These are phyloP conservation scores for Backusella australiensis DNA, from an alignment of 192 early-diverging fungal genomes.

Conservation along the genomic window DNA sequence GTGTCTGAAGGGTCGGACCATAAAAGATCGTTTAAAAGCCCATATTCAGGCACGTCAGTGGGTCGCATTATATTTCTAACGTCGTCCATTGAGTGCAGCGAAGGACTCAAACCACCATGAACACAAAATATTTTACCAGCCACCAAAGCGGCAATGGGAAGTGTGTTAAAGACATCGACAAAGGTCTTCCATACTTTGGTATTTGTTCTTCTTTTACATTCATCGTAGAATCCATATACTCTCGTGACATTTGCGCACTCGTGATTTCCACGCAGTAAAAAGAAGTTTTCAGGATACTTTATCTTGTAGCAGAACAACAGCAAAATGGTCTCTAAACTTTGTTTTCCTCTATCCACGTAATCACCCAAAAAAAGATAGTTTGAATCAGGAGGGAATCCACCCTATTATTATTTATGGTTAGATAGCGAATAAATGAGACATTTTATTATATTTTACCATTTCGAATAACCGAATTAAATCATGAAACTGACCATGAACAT, in stretches of 20 bases:
- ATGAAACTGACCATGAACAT: conserved; percentile 94
- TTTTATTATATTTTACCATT: conserved; percentile 47
- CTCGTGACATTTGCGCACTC: conserved; percentile 92
- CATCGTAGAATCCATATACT: conserved; percentile 97
- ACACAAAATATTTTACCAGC: conserved; percentile 95
- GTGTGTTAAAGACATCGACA: conserved; percentile 87
- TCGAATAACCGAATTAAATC: conserved; percentile 93
- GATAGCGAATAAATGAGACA: not conserved
- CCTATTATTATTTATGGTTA: conserved; percentile 19
- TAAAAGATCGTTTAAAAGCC: conserved; percentile 86
- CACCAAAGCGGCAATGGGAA: conserved; percentile 90
- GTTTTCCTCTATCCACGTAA: conserved; percentile 98
- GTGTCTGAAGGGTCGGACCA: conserved; percentile 93
- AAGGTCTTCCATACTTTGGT: conserved; percentile 92
- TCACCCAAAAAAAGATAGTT: conserved; percentile 96
- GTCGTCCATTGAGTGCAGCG: conserved; percentile 82
- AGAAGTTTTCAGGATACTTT: conserved; percentile 97
- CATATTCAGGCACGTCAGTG: conserved; percentile 89
- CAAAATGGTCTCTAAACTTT: conserved; percentile 92
- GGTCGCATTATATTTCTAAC: conserved; percentile 79
- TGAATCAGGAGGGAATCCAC: conserved; percentile 87
- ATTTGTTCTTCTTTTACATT: conserved; percentile 87
- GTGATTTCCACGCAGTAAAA: conserved; percentile 94
- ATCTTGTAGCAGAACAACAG: conserved; percentile 96
- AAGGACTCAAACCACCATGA: conserved; percentile 88